Evolutionary conservation across 768 basidiomycete species (phyloP), one percentile per base, ranked within the genome.

Genomic region (Lactifluus echinatus): DNA sequence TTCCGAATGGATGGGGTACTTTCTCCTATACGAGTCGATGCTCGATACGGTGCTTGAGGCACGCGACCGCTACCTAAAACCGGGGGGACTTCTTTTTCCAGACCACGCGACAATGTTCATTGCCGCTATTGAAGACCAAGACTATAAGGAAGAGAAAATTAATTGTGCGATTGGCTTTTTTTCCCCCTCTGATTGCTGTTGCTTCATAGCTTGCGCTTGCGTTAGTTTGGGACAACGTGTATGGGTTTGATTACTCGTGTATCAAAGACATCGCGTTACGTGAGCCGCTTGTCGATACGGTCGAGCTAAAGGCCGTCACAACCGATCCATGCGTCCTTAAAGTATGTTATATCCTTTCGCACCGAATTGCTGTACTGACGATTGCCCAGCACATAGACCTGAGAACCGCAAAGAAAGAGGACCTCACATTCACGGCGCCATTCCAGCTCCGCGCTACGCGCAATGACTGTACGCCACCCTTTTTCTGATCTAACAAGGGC

Each of bases 1-100:
- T 69, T 96, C 93, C 60, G 96, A 99, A 71, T 99, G 95, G 96
- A 99, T 99, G 96, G 96, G 96, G 42, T 99, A 99, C 75, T 97
- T 98, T 80, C 77, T 98, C 49, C 82, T 99, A 33, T 98, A 98
- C 76, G 96, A 98, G 71, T 94, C 93, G 67, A 98, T 99, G 96
- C 84, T 98, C 64, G 95, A 99, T 74, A 97, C 94, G 24, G 96
- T 99, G 54, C 83, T 99, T 42, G 79, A 94, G 46, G 96, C 96
- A 7, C 83, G 96, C 56, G 96, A 99, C 79, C 91, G 90, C 72
- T 98, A 96, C 76, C 83, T 99, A 66, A 93, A 89, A 65, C 83
- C 83, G 50, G 89, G 75, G 43, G 96, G 96, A 54, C 78, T 89
- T 50, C 90, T 99, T 69, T 98, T 99, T 78, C 96, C 96, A 10